Base-by-base conservation (phyloP, 257 asterid species). In the Ehretia macrophylla region DNA sequence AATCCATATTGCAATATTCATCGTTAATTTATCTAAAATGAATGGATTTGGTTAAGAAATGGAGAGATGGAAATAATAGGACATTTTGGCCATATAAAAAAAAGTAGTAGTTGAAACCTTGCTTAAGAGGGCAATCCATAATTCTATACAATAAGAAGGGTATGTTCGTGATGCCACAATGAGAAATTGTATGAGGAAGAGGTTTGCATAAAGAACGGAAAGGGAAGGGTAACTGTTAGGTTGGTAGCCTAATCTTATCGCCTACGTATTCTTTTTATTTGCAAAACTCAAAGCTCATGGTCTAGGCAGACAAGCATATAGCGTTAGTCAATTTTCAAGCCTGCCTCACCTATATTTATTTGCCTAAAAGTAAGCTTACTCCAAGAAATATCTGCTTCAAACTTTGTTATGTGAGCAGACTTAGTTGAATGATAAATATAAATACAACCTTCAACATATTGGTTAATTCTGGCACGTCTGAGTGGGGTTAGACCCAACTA, bases 161-260 rank as follows among this genome's bases (percentile, higher is more conserved):
- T n/a, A 32, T 22, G 0, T 55, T 47, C 54, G 64, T 55, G 32
- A 55, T 12, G 19, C 13, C 11, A 49, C 10, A 14, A 6, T 16
- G 9, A 14, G 20, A 11, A 49, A 49, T 49, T 1, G 8, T 16
- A 12, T 47, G 19, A 17, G 17, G 9, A n/a, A 21, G 12, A 14
- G n/a, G n/a, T n/a, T n/a, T n/a, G n/a, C n/a, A n/a, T n/a, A 27
- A 27, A 27, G 35, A 27, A n/a, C n/a, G 6, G 6, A 69, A 78
- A 71, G 79, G 82, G 87, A 73, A 68, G 77, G 70, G 50, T 67
- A 77, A 77, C 61, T 62, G 75, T 77, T 72, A 67, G 72, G 83
- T 88, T 68, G 96, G 95, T 85, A 68, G 90, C 95, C 96, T 88
- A 88, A 67, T 78, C 82, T 75, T 64, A 72, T 79, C 79, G 50